A percentile compares a stretch with the other conserved stretches of the same genome.
Conservation (phyloP, 23 red algal genomes). For the Gracilaria domingensis region DNA sequence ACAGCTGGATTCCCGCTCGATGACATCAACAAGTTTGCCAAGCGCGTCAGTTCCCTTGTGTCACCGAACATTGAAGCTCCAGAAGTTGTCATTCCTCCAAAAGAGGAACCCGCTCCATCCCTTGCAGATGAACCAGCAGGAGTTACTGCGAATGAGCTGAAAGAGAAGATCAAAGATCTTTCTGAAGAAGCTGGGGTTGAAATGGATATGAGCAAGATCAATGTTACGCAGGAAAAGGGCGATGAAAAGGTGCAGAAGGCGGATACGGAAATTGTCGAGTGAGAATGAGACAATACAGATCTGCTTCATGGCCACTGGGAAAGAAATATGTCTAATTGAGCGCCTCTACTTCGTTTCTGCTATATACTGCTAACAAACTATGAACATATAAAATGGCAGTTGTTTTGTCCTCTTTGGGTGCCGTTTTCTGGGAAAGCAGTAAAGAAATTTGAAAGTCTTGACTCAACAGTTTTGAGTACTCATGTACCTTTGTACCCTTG, state of each 20-base stretch:
- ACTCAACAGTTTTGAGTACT: neutral
- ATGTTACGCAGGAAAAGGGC: neutral
- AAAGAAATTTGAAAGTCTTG: neutral
- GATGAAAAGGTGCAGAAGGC: constrained; percentile 46
- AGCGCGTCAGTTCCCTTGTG: constrained; percentile 80
- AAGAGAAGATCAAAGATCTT: constrained; percentile 38
- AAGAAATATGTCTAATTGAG: constrained; percentile 4
- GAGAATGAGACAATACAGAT: neutral
- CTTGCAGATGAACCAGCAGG: constrained; percentile 45
- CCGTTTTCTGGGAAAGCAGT: neutral
- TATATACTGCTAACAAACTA: neutral
- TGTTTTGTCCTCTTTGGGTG: neutral
- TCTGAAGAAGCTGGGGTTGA: constrained; percentile 24
- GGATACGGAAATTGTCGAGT: constrained; percentile 57
- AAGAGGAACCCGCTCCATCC: constrained; percentile 46
- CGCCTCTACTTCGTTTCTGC: neutral
- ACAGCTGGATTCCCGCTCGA: constrained; percentile 81
- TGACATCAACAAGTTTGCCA: constrained; percentile 85
- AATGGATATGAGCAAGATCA: constrained; percentile 36
- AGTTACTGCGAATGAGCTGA: constrained; percentile 18
- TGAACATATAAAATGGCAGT: constrained; percentile 1
- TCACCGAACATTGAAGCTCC: constrained; percentile 53
- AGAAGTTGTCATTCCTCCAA: constrained; percentile 55
- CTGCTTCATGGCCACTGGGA: neutral
- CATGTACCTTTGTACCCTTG: too few species aligned